phyloP scores from a whole-genome alignment of 75 land plant species.

The Chamaecyparis obtusa region DNA sequence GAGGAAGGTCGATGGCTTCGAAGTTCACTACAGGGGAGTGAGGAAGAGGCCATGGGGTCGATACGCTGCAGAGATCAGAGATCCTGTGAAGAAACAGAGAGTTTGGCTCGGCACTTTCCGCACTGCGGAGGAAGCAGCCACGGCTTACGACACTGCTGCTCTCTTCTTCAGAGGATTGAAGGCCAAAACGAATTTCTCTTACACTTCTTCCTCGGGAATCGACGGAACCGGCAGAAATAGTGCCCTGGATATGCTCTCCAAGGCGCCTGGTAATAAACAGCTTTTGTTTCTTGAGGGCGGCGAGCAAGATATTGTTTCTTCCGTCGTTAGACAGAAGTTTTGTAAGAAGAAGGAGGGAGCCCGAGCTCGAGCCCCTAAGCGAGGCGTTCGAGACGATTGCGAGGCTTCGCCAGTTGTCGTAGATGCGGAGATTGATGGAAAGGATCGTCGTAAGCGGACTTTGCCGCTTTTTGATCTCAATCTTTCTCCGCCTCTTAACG shows the following conservation, averaged over 20 bases:
- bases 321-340: neutral
- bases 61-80: conserved; percentile 36
- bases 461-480: neutral
- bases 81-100: conserved; percentile 15
- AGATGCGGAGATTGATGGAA: neutral
- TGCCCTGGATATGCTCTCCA: neutral
- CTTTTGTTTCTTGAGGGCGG: neutral
- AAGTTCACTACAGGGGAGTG: conserved; percentile 13
- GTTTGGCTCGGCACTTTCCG: conserved; percentile 47
- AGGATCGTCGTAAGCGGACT: neutral
- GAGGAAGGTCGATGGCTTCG: neutral
- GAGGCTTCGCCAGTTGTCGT: neutral
- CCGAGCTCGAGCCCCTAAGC: neutral
- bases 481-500: neutral
- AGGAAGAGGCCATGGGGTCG: conserved; percentile 35
- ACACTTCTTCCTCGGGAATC: neutral
- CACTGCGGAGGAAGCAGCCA: conserved; percentile 42
- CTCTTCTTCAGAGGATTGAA: conserved; percentile 35
- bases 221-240: too few relatives aligned
- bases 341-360: neutral
- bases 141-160: conserved; percentile 42
- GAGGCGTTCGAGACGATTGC: neutral
- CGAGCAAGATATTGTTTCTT: neutral
- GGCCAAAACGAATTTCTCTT: conserved; percentile 38
- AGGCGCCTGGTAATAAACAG: neutral